Evolutionary conservation across 2,329 filamentous ascomycete genomes (phyloP), one percentile per base, ranked within the genome.

Genomic region (Alternaria longipes): DNA sequence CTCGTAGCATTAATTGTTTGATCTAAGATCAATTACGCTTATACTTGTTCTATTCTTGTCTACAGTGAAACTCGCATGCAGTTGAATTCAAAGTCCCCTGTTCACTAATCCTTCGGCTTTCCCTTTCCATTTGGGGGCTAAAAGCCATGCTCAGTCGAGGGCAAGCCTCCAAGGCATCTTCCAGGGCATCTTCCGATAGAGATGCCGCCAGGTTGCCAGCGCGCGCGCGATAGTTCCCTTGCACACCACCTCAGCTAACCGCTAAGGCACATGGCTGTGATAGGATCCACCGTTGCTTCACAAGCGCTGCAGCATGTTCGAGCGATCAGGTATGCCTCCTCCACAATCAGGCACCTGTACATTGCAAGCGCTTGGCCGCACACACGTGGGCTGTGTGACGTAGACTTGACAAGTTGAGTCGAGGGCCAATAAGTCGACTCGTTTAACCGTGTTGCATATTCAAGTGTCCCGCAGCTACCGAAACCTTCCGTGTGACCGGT

Each of bases 1-100:
- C 54, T 63, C 44, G 36, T 68, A 67, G 60, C 66, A 62, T 62
- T 67, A 69, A 70, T 69, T 24, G 34, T 55, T 55, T 61, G 63
- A 68, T 68, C 63, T 41, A 59, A 61, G 59, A 67, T 69, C 58
- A 59, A 53, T 40, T 46, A 60, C 56, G 30, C 24, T 12, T 6
- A 38, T 46, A 38, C 42, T 28, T 38, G 9, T 40, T 30, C 51
- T 40, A 22, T 4, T 50, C 18, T 54, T 49, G 41, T 40, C 56
- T 51, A 50, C 44, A 26, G 47, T 67, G 64, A 64, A 62, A 64
- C 60, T 40, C 32, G 51, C 7, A 30, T 56, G 55, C 16, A 30
- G 20, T 18, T 63, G 16, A 18, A 26, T 16, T 8, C 16, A 45
- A 26, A 34, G 9, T 26, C 1, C 14, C 24, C 28, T 26, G 41